Base-by-base conservation (phyloP, 140 eudicot genomes). In the Senecio squalidus region DNA sequence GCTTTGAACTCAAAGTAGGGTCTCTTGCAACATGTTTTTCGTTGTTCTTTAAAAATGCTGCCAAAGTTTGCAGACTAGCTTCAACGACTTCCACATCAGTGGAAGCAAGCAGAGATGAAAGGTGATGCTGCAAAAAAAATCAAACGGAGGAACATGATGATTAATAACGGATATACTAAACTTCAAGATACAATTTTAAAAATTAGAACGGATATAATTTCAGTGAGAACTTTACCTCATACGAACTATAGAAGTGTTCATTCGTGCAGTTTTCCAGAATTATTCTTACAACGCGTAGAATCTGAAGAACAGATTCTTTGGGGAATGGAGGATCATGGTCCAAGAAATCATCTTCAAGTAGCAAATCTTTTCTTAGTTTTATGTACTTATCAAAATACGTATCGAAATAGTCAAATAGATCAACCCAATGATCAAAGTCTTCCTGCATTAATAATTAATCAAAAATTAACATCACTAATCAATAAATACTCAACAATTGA, bases 241-340 rank as follows among this genome's bases (percentile, higher is more conserved):
- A 85, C 3, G 82, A 71, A 67, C 82, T 74, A 52, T 70, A 82
- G 38, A 82, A 71, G 75, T 85, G 82, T 64, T 76, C 76, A 69
- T 82, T 79, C 13, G 80, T 73, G 73, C 95, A 85, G 69, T 85
- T 82, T 68, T 85, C 84, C 67, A 85, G 58, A 57, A 85, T 79
- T 43, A 79, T 77, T 68, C 84, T 63, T 21, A 74, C 76, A 11
- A 86, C 95, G 57, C 85, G 91, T 23, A 86, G 80, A 52, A 86
- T 77, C 66, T 86, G 95, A 36, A 82, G 92, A 74, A 86, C 88
- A 31, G 79, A 74, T 38, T 86, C 95, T 78, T 68, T 79, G 2
- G 88, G 92, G 66, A 86, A 86, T 14, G 88, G 95, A 44, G 92
- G 91, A 68, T 85, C 95, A 62, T 70, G 51, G 54, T 69, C 84